Conservation (phyloP, 345 rosid species). For the Bretschneidera sinensis region DNA sequence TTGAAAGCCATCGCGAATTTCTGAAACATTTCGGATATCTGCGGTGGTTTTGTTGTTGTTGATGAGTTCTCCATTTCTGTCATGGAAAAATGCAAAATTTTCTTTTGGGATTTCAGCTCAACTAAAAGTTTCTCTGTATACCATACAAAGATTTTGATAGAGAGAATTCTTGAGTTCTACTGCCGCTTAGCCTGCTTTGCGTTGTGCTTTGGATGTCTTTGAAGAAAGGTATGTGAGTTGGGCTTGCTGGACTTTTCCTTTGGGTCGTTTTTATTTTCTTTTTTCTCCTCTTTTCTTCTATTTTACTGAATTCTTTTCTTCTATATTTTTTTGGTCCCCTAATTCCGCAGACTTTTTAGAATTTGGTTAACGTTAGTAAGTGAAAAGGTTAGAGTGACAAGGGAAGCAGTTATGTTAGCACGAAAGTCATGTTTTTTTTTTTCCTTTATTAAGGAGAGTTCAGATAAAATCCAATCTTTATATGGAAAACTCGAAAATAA, state of each 20-base stretch:
- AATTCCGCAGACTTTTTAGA: constrained; percentile 20
- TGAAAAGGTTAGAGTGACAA: constrained; percentile 11
- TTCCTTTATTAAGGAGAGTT: not conserved
- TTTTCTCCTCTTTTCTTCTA: not conserved
- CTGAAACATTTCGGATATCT: constrained; percentile 85
- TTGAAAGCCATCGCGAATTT: constrained; percentile 92
- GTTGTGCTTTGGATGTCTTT: constrained; percentile 51
- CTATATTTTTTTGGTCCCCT: no score
- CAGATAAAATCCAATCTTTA: no score
- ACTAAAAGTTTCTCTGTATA: not conserved
- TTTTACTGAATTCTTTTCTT: no score
- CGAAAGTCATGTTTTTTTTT: not conserved
- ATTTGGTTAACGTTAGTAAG: constrained; percentile 45
- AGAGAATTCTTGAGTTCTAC: not conserved
- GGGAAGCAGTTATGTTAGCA: not conserved
- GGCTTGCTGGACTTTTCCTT: not conserved
- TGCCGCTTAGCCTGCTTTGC: constrained; percentile 23
- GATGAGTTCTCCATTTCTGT: constrained; percentile 40
- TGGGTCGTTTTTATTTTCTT: not conserved
- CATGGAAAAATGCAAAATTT: constrained; percentile 22
- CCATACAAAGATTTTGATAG: not conserved
- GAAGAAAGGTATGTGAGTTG: constrained; percentile 48
- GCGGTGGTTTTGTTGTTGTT: constrained; percentile 48
- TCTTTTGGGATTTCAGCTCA: not conserved
- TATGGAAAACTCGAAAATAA: no score